Percentiles rank a stretch among this genome's conserved stretches.
Evolutionary conservation across 2,329 filamentous ascomycete species (phyloP).

Genomic region (Neurospora sp.): DNA sequence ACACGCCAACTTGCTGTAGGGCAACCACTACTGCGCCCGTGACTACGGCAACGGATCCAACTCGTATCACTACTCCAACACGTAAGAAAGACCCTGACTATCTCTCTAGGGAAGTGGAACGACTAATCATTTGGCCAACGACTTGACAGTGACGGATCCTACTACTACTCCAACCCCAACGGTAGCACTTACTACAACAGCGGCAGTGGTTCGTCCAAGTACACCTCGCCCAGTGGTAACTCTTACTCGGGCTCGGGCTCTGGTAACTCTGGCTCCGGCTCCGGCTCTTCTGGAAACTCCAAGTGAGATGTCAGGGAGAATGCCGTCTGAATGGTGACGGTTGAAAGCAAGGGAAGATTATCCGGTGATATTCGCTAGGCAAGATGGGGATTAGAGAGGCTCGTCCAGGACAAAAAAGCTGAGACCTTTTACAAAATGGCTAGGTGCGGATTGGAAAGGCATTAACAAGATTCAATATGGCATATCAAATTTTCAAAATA

Average conservation of each 20-base stretch:
- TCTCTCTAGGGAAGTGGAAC: neutral
- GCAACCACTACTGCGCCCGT: conserved; percentile 18
- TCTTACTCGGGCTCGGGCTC: conserved; percentile 4
- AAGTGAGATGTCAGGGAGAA: neutral
- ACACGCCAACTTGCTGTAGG: conserved; percentile 5
- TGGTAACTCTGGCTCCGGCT: neutral
- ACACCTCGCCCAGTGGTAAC: conserved; percentile 44
- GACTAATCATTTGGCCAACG: neutral
- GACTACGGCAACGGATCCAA: conserved; percentile 31
- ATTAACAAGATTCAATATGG: no score
- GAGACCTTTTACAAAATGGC: no score
- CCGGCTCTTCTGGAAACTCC: neutral
- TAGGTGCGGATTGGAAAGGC: no score
- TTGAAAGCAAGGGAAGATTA: neutral
- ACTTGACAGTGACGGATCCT: conserved; percentile 43
- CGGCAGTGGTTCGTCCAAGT: conserved; percentile 46
- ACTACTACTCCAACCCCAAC: conserved; percentile 64
- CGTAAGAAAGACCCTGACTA: conserved; percentile 25
- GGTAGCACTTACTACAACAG: conserved; percentile 60
- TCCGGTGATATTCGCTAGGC: neutral
- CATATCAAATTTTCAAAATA: no score
- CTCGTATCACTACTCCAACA: conserved; percentile 59
- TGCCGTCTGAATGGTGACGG: neutral
- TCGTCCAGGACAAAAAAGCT: no score
- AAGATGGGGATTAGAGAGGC: neutral